Evolutionary conservation across 106 monocot genomes (phyloP), one percentile per base, ranked within the genome.

Genomic region (Dactylorhiza incarnata): DNA sequence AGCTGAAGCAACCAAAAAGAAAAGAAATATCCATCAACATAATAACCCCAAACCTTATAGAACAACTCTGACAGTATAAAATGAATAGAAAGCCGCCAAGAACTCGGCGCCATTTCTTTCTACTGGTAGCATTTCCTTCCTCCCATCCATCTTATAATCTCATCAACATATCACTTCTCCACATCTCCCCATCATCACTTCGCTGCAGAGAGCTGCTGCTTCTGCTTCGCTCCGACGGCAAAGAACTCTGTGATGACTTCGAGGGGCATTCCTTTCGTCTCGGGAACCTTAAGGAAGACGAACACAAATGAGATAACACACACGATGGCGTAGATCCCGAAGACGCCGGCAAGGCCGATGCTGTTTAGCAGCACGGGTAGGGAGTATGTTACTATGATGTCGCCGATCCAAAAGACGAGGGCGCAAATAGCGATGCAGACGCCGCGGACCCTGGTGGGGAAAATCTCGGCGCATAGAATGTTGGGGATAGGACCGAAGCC

Each of bases 401-500:
- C 84, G 0, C 82, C 79, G 9, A 82, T 71, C 88, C 88, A 88
- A 29, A 85, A 80, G 9, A 72, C 72, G 63, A 88, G 74, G 19
- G 83, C 67, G 46, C 85, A 88, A 17, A 88, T 81, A 23, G 88
- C 78, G 13, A 83, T 83, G 83, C 88, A 88, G 0, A 85, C 43
- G 6, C 83, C 82, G 24, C 88, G 79, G 6, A 85, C 80, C 24
- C 80, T 76, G 8, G 88, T 85, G n/a, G 84, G 88, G 78, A 88
- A 88, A 22, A 85, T 82, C 85, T 85, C 88, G 0, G 88, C 49
- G 23, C 84, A 88, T 7, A 88, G 77, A 66, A 88, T 84, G 67
- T 88, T 88, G 47, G 88, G 88, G 48, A 88, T 80, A 16, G 88
- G 88, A 9, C 88, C 84, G 29, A 88, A 88, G 11, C 88, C 88